Base-by-base conservation (phyloP, 805 yeast species). In the Schwanniomyces polymorphus region DNA sequence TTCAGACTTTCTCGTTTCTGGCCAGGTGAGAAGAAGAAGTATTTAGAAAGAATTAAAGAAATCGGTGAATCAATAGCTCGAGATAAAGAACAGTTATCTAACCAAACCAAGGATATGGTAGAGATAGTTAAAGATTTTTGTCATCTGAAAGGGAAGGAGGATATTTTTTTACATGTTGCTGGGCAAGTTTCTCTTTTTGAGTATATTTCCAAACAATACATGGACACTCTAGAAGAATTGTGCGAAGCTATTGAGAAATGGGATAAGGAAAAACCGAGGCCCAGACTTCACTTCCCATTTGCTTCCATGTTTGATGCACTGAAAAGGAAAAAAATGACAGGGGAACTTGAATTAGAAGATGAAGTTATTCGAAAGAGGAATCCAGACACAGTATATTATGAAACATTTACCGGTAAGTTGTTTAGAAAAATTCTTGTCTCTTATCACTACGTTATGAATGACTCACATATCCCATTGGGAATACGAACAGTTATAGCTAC, bases 321-420 rank as follows among this genome's bases (percentile, higher is more conserved):
- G 29, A 39, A 39, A 31, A 37, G 18, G 11, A 18, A 37, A 14
- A 18, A 9, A 7, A 21, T 21, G 23, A 4, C 23, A 21, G 5
- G 5, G 23, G 39, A 37, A 23, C 21, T 21, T 4, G 35, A 31
- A 16, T 43, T 53, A 31, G 38, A 41, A 26, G 37, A 49, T 12
- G 42, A 42, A 26, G 44, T 60, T 27, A 55, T 37, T 5, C 18
- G 52, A 38, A 39, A 14, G 16, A 47, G 74, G 25, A 55, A 67
- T 44, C 70, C 74, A 1, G 70, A 65, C 48, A 47, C 67, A 2
- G 41, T 55, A 16, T 53, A 64, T 11, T 69, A 70, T 3, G 45
- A 55, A 2, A 57, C 52, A 18, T n/a, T 42, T 1, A 49, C 58
- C 27, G 69, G 67, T 33, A 11, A 52, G 2, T 17, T 57, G 37